A percentile compares a stretch with the other conserved stretches of the same genome.
phyloP scores from a whole-genome alignment of 2,329 filamentous ascomycete genomes.

The Aureobasidium melanogenum region DNA sequence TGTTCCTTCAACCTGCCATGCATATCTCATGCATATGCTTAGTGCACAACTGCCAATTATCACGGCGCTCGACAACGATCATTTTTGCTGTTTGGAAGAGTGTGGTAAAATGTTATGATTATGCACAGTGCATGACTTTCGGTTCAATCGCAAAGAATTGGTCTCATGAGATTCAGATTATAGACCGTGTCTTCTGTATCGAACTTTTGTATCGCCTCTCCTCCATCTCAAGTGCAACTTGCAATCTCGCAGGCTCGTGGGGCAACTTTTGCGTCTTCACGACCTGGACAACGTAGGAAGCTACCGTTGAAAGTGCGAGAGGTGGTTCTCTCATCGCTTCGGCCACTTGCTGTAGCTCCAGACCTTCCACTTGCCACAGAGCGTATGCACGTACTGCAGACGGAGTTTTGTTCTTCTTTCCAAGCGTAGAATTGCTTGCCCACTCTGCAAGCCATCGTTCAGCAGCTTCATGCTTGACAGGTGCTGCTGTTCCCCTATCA shows the following conservation, averaged over 20 bases:
- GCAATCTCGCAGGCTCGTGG: neutral
- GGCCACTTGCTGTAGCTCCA: slow-evolving; percentile 44
- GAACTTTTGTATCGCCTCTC: neutral
- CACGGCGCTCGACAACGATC: neutral
- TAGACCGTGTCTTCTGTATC: neutral
- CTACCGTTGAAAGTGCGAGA: slow-evolving; percentile 47
- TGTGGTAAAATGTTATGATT: neutral
- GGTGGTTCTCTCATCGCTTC: slow-evolving; percentile 52
- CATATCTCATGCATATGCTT: neutral
- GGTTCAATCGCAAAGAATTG: neutral
- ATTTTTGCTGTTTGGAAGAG: neutral
- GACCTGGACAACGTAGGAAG: slow-evolving; percentile 50
- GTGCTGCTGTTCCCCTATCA: neutral
- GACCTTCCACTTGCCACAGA: slow-evolving; percentile 52
- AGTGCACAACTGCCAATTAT: neutral
- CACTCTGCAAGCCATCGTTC: neutral
- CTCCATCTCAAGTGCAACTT: neutral
- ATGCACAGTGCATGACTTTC: neutral
- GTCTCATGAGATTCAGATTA: neutral
- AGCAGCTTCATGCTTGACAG: neutral
- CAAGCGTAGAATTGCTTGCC: neutral
- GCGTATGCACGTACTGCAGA: slow-evolving; percentile 49
- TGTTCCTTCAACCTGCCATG: neutral
- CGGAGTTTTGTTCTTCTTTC: neutral
- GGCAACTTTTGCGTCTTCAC: slow-evolving; percentile 38